These are phyloP conservation scores for Xylaria sp. DNA, from an alignment of 2,329 filamentous ascomycete species.

Conservation along the genomic window DNA sequence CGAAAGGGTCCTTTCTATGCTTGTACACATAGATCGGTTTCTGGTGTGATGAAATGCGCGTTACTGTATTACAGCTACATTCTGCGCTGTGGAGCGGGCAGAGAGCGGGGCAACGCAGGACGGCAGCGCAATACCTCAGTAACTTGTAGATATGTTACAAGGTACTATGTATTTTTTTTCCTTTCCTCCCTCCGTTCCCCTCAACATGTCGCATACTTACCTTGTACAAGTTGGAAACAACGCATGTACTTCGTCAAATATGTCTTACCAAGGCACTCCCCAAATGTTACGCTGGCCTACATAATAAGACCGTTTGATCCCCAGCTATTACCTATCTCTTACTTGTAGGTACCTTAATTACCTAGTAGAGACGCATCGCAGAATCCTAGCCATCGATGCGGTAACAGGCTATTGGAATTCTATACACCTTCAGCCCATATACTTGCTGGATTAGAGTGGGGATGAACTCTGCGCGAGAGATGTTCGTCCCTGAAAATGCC, in stretches of 20 bases:
- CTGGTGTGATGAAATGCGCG: conserved; percentile 22
- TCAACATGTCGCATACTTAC: neutral
- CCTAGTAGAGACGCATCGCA: too few species aligned
- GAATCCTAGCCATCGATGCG: too few species aligned
- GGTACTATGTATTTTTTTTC: too few species aligned
- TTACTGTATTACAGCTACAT: conserved; percentile 27
- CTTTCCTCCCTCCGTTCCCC: neutral
- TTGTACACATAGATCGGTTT: neutral
- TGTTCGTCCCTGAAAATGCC: too few species aligned
- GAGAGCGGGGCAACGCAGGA: conserved; percentile 12
- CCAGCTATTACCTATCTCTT: neutral
- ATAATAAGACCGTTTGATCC: neutral
- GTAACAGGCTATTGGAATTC: too few species aligned
- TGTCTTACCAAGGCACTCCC: neutral
- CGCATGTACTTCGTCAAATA: conserved; percentile 8
- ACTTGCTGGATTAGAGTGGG: too few species aligned
- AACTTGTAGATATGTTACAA: too few species aligned
- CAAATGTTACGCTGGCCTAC: conserved; percentile 1
- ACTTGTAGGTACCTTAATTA: too few species aligned
- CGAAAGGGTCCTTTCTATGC: conserved; percentile 15
- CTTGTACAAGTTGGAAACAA: too few species aligned
- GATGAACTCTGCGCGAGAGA: too few species aligned
- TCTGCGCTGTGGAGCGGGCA: neutral
- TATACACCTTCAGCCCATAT: too few species aligned
- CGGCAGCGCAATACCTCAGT: neutral